A percentile compares a stretch with the other conserved stretches of the same genome.
Evolutionary conservation across 2,329 filamentous ascomycete species (phyloP).

Genomic region (Neopestalotiopsis sp.): DNA sequence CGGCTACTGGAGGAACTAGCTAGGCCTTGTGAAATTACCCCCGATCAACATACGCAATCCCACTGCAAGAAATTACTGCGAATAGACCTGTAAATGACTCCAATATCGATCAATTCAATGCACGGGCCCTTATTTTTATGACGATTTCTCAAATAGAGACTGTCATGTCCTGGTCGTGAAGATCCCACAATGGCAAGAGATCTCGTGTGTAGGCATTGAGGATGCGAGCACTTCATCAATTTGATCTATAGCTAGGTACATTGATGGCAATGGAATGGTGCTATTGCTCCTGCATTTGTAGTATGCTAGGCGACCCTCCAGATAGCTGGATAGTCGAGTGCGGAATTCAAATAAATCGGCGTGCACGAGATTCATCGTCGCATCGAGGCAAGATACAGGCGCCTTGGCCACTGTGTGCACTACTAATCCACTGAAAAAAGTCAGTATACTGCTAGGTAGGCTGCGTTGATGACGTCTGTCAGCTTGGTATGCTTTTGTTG

Average conservation of each 20-base stretch:
- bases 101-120: background rate
- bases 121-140: background rate
- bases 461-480: background rate
- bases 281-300: too few species aligned
- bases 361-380: background rate
- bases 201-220: background rate
- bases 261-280: too few species aligned
- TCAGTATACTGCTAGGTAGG: background rate
- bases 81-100: background rate
- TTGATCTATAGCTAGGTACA: background rate
- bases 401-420: background rate
- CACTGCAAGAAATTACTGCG: conserved; percentile 5
- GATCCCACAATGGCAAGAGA: conserved; percentile 1
- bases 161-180: background rate
- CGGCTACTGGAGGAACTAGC: background rate
- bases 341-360: background rate
- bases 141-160: background rate
- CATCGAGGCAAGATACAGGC: background rate
- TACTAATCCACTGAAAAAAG: background rate
- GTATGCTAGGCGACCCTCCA: too few species aligned
- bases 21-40: conserved; percentile 13
- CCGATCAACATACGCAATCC: conserved; percentile 17
- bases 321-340: background rate
- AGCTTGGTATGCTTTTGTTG: background rate
- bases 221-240: background rate